phyloP scores from a whole-genome alignment of 2,329 filamentous ascomycete genomes.

The Fusarium chlamydosporum region DNA sequence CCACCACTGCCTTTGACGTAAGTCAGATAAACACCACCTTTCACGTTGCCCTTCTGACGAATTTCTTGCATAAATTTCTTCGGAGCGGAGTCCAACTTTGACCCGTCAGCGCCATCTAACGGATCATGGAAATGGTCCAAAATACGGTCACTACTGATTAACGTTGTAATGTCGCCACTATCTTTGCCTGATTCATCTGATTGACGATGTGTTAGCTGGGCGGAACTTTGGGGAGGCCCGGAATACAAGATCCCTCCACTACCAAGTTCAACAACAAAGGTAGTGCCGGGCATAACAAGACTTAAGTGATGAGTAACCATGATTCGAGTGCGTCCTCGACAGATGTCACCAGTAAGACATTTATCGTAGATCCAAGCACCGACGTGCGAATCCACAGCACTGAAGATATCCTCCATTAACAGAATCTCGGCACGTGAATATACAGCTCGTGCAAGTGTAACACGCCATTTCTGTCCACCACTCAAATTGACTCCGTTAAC shows the following conservation, averaged over 20 bases:
- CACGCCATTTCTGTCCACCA: conserved; percentile 85
- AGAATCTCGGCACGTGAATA: conserved; percentile 83
- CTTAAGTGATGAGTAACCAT: conserved; percentile 85
- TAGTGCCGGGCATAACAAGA: conserved; percentile 76
- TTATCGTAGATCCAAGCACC: conserved; percentile 82
- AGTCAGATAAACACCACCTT: conserved; percentile 71
- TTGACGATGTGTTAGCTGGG: not conserved
- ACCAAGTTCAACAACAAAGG: conserved; percentile 79
- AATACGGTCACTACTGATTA: too few species aligned
- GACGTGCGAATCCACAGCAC: conserved; percentile 83
- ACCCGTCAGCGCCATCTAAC: not conserved
- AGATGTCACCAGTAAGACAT: conserved; percentile 78
- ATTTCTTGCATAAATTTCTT: conserved; percentile 81
- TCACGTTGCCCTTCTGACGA: conserved; percentile 77
- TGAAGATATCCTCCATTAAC: conserved; percentile 86
- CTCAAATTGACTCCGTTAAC: conserved; percentile 87
- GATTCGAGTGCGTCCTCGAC: conserved; percentile 77
- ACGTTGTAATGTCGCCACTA: conserved; percentile 52
- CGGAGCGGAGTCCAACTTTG: conserved; percentile 66
- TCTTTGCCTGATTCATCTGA: conserved; percentile 56
- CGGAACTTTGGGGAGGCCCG: conserved; percentile 42
- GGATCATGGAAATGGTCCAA: too few species aligned
- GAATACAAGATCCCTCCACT: conserved; percentile 71
- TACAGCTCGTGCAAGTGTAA: conserved; percentile 82
- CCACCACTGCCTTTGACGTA: conserved; percentile 75